Conservation (phyloP, 169 alveolate species). For the Hepatocystis sp. region DNA sequence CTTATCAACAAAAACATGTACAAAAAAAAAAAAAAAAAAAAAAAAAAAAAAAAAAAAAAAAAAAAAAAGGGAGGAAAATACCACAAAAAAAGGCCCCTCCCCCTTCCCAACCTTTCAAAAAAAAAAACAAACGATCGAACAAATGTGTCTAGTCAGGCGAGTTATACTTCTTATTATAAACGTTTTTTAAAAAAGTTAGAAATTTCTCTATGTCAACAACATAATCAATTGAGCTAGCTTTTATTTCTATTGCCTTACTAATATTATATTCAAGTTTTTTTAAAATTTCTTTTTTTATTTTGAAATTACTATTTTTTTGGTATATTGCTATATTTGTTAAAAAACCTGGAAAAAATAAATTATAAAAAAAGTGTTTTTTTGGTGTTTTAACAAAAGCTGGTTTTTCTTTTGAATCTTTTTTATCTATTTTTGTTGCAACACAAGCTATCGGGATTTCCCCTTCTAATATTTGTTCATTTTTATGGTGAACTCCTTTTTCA, state of each 20-base stretch:
- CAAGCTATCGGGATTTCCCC: conserved; percentile 72
- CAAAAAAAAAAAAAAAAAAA: no score
- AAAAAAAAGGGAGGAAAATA: no score
- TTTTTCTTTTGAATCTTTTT: conserved; percentile 61
- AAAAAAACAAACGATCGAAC: no score
- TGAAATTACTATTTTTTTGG: conserved; percentile 23
- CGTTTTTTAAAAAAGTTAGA: conserved; percentile 31
- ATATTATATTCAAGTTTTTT: conserved; percentile 58
- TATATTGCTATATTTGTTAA: conserved; percentile 14
- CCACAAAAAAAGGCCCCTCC: no score
- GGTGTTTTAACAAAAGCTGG: conserved; percentile 66
- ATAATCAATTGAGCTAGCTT: conserved; percentile 68
- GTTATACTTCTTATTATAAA: conserved; percentile 37
- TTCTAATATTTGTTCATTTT: conserved; percentile 19
- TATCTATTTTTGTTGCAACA: conserved; percentile 68
- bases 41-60: no score
- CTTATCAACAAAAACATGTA: no score
- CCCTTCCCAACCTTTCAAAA: no score
- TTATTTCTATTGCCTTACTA: conserved; percentile 63
- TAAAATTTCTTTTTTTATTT: conserved; percentile 46
- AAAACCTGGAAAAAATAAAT: conserved; percentile 27
- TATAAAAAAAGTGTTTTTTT: conserved; percentile 27
- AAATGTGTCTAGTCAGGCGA: background rate
- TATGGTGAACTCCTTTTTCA: conserved; percentile 11
- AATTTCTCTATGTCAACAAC: conserved; percentile 61